phyloP scores from a whole-genome alignment of 2,329 filamentous ascomycete species.

The Pseudocercospora crystallina region DNA sequence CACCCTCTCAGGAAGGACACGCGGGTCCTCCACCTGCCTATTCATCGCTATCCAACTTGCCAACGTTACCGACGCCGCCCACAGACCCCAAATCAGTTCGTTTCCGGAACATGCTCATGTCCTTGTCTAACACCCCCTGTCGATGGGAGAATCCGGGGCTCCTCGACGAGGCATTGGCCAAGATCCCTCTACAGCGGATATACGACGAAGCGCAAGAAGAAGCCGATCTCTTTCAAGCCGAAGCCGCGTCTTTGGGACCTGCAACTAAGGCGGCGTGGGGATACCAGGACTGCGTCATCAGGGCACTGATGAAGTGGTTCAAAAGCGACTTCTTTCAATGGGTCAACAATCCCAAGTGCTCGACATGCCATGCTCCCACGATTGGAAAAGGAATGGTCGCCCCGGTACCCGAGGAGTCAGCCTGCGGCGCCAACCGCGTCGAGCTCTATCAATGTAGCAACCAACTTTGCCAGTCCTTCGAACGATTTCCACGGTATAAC shows the following conservation, averaged over 20 bases:
- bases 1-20: slow-evolving; percentile 24
- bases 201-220: slow-evolving; percentile 95
- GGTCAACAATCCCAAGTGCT: slow-evolving; percentile 92
- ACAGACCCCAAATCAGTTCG: slow-evolving; percentile 49
- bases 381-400: slow-evolving; percentile 79
- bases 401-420: slow-evolving; percentile 84
- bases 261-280: slow-evolving; percentile 82
- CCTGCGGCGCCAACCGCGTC: slow-evolving; percentile 80
- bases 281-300: slow-evolving; percentile 94
- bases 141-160: slow-evolving; percentile 97
- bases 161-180: slow-evolving; percentile 83
- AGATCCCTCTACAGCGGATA: slow-evolving; percentile 84
- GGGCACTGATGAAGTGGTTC: slow-evolving; percentile 91
- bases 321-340: slow-evolving; percentile 92
- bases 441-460: slow-evolving; percentile 88
- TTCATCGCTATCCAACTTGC: slow-evolving; percentile 63
- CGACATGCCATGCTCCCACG: slow-evolving; percentile 77
- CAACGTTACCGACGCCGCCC: slow-evolving; percentile 73
- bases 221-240: slow-evolving; percentile 78
- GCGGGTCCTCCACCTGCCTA: slow-evolving; percentile 57
- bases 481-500: slow-evolving; percentile 90
- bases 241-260: slow-evolving; percentile 82
- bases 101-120: slow-evolving; percentile 71
- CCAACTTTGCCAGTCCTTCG: slow-evolving; percentile 70
- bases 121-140: slow-evolving; percentile 80